Base-by-base conservation (phyloP, 1,284 basidiomycete genomes). In the Irpex sp. region DNA sequence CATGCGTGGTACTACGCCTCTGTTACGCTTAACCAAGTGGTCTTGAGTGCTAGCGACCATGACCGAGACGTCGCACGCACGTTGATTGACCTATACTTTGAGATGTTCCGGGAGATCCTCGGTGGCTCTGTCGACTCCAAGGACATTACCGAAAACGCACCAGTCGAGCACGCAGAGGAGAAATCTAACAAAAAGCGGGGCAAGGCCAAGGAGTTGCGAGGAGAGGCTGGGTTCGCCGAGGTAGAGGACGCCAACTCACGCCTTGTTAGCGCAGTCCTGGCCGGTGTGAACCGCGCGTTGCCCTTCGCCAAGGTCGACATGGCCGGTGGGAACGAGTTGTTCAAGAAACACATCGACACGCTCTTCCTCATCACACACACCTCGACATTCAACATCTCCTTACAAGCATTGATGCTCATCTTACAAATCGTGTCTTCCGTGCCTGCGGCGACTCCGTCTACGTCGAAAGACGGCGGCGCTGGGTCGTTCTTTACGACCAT, bases 301-400 rank as follows among this genome's bases (percentile, higher is more conserved):
- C 97, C 97, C 0, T 99, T 94, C 72, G 94, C 95, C 9, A 91
- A 90, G 70, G 81, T 90, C 70, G 76, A 86, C 71, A 81, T 85
- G 50, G 53, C 81, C 58, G 79, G 83, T 64, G 77, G 78, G 50
- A 80, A 81, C 59, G 66, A 68, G 3, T 83, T 88, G 69, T 89
- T 98, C 68, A 85, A 90, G 69, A 86, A 89, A 66, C 95, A 98
- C 71, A 91, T 98, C 72, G 91, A 95, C 73, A 97, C 94, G 0
- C 86, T 98, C 26, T 99, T 98, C 84, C 85, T 92, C 61, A 96
- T 99, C 71, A 97, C 94, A 1, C 97, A 99, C 76, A 89, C 81
- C n/a, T 90, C 89, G 6, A 93, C 93, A 0, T 99, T 99, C 85
- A 98, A 97, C 76, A 95, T 97, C 67, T 94, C 95, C 13, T 86